Percentiles rank a stretch among this genome's conserved stretches.
Evolutionary conservation across 495 filamentous ascomycete species (phyloP).

Genomic region (Penicillium angulare): DNA sequence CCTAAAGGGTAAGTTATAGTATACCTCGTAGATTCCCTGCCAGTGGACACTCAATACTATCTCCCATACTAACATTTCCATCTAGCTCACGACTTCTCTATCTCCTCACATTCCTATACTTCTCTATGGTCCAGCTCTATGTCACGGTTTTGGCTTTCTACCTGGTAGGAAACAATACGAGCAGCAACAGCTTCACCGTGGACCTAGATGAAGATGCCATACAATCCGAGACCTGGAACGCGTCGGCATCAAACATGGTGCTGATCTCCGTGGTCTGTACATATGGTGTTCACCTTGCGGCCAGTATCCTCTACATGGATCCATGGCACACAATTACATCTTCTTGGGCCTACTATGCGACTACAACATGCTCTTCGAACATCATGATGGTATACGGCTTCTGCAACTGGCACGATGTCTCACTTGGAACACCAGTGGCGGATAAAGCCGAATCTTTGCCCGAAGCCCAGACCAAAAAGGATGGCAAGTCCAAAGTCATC

Average conservation of each 20-base stretch:
- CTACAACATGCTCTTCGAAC: constrained; percentile 73
- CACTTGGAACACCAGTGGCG: constrained; percentile 95
- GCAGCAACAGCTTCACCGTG: constrained; percentile 42
- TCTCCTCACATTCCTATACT: constrained; percentile 76
- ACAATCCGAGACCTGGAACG: neutral
- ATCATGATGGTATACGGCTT: constrained; percentile 95
- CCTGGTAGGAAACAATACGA: constrained; percentile 67
- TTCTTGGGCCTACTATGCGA: constrained; percentile 62
- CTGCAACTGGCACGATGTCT: constrained; percentile 99
- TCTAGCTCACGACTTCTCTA: constrained; percentile 63
- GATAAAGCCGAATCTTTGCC: constrained; percentile 91
- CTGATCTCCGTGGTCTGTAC: constrained; percentile 84
- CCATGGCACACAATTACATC: constrained; percentile 99
- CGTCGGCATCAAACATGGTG: constrained; percentile 58
- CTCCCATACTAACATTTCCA: neutral
- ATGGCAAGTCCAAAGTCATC: constrained; percentile 77
- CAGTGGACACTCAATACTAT: no score
- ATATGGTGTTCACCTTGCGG: constrained; percentile 90
- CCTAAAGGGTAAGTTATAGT: constrained; percentile 64
- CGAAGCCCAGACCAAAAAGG: constrained; percentile 76
- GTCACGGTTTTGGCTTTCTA: constrained; percentile 78
- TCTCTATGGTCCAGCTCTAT: constrained; percentile 71
- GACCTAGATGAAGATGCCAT: constrained; percentile 7
- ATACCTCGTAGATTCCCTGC: neutral
- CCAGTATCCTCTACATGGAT: constrained; percentile 95